Evolutionary conservation across 176 grass and related monocot genomes (phyloP).

Genomic region (Raddia guianensis): DNA sequence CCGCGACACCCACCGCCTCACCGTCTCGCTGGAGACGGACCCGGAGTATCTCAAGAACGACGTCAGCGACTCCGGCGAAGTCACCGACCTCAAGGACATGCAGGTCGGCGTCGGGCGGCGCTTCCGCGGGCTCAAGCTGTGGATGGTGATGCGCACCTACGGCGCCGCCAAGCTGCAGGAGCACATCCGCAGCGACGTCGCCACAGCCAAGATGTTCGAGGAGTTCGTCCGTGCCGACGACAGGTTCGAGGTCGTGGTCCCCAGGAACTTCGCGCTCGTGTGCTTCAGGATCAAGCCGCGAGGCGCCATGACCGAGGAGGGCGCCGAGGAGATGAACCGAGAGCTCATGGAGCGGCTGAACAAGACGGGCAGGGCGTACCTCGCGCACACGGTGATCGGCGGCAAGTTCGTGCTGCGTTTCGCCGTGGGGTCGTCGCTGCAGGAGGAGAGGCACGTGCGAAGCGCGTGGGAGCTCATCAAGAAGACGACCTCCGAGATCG

Average conservation of each 20-base stretch:
- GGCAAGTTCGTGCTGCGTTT: constrained; percentile 50
- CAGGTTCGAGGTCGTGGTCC: constrained; percentile 45
- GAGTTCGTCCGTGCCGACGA: constrained; percentile 36
- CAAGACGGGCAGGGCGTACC: constrained; percentile 35
- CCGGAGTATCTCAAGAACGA: constrained; percentile 67
- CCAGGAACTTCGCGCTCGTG: constrained; percentile 38
- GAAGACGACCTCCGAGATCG: constrained; percentile 32
- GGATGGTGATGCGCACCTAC: constrained; percentile 56
- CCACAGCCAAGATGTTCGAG: constrained; percentile 59
- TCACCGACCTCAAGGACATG: constrained; percentile 61
- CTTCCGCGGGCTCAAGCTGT: constrained; percentile 57
- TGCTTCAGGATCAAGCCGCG: constrained; percentile 51
- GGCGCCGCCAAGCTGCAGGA: constrained; percentile 45
- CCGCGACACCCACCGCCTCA: constrained; percentile 36
- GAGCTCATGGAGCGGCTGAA: constrained; percentile 50
- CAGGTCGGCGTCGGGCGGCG: constrained; percentile 59
- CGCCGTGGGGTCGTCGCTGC: constrained; percentile 47
- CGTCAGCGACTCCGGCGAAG: constrained; percentile 52
- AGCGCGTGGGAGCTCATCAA: constrained; percentile 53
- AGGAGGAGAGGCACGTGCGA: constrained; percentile 46
- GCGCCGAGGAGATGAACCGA: constrained; percentile 27
- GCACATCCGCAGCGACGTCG: constrained; percentile 68
- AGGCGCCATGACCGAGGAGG: constrained; percentile 10
- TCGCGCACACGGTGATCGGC: constrained; percentile 46
- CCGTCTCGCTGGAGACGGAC: constrained; percentile 39